Conservation (phyloP, 2,329 filamentous ascomycete genomes). For the Gnomoniopsis sp. region DNA sequence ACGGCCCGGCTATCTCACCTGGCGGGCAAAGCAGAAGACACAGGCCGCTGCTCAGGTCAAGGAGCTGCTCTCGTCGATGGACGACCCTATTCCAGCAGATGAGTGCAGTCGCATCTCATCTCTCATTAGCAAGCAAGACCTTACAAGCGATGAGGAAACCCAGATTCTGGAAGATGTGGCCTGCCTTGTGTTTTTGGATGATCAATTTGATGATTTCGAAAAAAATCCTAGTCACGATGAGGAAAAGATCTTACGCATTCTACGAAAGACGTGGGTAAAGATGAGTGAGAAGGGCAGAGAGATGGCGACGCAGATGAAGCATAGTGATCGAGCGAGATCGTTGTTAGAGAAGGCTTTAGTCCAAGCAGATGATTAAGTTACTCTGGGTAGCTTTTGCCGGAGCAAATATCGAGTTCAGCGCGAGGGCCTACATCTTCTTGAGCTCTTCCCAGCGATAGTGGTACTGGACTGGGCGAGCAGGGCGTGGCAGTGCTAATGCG, state of each 20-base stretch:
- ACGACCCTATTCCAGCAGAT: conserved; percentile 37
- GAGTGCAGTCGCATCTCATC: conserved; percentile 61
- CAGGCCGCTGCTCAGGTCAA: conserved; percentile 56
- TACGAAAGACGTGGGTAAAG: conserved; percentile 74
- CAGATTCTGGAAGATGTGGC: conserved; percentile 82
- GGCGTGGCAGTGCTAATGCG: no score
- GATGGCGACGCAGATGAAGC: conserved; percentile 62
- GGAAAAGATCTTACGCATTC: conserved; percentile 69
- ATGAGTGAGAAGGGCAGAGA: conserved; percentile 63
- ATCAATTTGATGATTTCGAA: conserved; percentile 81
- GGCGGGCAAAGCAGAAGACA: conserved; percentile 71
- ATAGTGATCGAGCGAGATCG: conserved; percentile 59
- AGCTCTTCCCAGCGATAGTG: no score
- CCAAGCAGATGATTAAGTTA: background rate
- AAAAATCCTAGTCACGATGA: conserved; percentile 63
- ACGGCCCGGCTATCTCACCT: conserved; percentile 72
- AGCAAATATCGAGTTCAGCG: background rate
- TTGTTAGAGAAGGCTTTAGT: conserved; percentile 62
- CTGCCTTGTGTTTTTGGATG: conserved; percentile 82
- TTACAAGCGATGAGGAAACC: conserved; percentile 59
- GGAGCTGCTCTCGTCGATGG: conserved; percentile 46
- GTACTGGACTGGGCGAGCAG: no score
- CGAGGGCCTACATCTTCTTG: background rate
- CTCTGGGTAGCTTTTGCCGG: background rate
- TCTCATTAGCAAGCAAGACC: conserved; percentile 76